A percentile compares a stretch with the other conserved stretches of the same genome.
Conservation (phyloP, 2,329 filamentous ascomycete species). For the Penicillium sp. region DNA sequence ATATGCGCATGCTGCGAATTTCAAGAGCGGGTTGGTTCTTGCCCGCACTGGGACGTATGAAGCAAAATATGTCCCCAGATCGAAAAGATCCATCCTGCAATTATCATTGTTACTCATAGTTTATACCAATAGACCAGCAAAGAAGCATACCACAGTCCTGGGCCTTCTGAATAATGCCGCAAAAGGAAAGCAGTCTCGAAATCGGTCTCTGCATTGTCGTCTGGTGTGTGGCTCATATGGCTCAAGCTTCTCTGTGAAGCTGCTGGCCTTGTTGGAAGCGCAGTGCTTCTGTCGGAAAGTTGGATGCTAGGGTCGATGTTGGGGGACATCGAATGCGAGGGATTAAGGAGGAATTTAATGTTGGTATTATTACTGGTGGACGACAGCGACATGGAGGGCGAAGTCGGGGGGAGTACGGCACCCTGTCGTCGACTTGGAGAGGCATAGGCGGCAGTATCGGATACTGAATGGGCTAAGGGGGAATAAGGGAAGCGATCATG, state of each 20-base stretch:
- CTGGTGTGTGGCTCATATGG: slow-evolving; percentile 18
- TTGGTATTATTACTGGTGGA: slow-evolving; percentile 42
- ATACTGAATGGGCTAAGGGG: slow-evolving; percentile 28
- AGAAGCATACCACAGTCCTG: slow-evolving; percentile 55
- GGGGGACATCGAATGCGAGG: slow-evolving; percentile 44
- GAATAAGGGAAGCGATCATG: slow-evolving; percentile 37
- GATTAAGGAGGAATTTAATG: slow-evolving; percentile 58
- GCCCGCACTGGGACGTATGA: slow-evolving; percentile 60
- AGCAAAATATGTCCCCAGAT: slow-evolving; percentile 58
- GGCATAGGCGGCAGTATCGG: slow-evolving; percentile 28
- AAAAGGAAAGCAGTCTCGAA: slow-evolving; percentile 61
- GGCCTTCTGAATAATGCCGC: slow-evolving; percentile 59
- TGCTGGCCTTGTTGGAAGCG: slow-evolving; percentile 30
- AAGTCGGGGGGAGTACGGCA: slow-evolving; percentile 36
- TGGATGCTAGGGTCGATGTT: slow-evolving; percentile 46
- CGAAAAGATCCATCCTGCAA: slow-evolving; percentile 47
- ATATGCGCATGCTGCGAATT: slow-evolving; percentile 59
- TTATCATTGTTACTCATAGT: slow-evolving; percentile 9
- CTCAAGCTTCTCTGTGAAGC: slow-evolving; percentile 22
- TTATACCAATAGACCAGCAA: not conserved
- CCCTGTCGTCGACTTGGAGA: slow-evolving; percentile 36
- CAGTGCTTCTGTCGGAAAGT: slow-evolving; percentile 30
- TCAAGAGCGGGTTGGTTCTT: slow-evolving; percentile 48
- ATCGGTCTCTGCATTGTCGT: slow-evolving; percentile 44
- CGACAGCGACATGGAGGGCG: slow-evolving; percentile 46